phyloP scores from a whole-genome alignment of 2,329 filamentous ascomycete genomes.

The Talaromyces sp. region DNA sequence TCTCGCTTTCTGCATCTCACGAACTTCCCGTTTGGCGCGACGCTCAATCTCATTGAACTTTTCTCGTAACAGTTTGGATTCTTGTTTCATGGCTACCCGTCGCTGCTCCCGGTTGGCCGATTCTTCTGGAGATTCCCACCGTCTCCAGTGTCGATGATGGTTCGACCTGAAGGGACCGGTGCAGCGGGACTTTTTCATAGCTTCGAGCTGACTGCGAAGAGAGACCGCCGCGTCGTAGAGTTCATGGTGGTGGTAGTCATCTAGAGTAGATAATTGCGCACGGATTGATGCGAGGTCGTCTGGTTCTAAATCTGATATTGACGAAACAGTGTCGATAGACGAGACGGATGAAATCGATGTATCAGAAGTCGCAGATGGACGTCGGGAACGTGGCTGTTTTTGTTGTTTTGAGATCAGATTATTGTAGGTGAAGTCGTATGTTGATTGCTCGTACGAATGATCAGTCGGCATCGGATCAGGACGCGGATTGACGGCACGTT shows the following conservation, averaged over 20 bases:
- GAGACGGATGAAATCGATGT: slow-evolving; percentile 32
- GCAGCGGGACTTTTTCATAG: slow-evolving; percentile 33
- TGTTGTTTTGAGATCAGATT: background rate
- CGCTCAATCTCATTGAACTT: slow-evolving; percentile 36
- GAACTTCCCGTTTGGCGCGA: slow-evolving; percentile 36
- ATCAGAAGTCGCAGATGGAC: slow-evolving; percentile 29
- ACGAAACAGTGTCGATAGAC: slow-evolving; percentile 37
- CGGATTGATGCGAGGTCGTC: slow-evolving; percentile 36
- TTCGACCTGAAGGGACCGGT: slow-evolving; percentile 19
- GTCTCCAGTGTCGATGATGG: slow-evolving; percentile 27
- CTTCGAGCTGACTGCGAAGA: slow-evolving; percentile 34
- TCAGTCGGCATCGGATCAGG: slow-evolving; percentile 3
- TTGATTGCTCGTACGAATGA: background rate
- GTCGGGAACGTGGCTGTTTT: slow-evolving; percentile 20
- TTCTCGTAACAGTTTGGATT: slow-evolving; percentile 36
- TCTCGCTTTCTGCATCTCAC: slow-evolving; percentile 26
- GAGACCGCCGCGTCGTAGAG: slow-evolving; percentile 35
- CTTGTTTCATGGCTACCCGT: slow-evolving; percentile 33
- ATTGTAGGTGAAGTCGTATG: background rate
- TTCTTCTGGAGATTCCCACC: slow-evolving; percentile 37
- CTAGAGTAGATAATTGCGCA: slow-evolving; percentile 32
- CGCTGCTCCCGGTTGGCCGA: slow-evolving; percentile 30
- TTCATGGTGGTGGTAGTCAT: slow-evolving; percentile 36
- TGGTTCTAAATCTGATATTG: slow-evolving; percentile 35
- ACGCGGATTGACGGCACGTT: background rate